phyloP scores from a whole-genome alignment of 768 basidiomycete genomes.

The Erythrobasidium yunnanense region DNA sequence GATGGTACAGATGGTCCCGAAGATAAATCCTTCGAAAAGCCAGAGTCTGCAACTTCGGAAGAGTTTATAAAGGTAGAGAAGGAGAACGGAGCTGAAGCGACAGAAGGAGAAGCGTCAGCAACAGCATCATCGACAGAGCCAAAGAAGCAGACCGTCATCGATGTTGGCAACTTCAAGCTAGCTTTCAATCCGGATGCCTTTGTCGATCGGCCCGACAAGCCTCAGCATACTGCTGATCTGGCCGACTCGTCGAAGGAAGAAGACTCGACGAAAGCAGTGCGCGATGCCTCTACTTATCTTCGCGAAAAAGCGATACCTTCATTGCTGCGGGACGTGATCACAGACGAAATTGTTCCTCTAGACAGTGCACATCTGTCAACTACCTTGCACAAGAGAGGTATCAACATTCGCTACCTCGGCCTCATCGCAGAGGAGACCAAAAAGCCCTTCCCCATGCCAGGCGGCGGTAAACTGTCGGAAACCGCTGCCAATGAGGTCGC shows the following conservation, averaged over 20 bases:
- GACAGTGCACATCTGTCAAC: conserved; percentile 43
- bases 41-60: conserved; percentile 30
- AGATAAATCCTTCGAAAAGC: conserved; percentile 25
- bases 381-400: conserved; percentile 43
- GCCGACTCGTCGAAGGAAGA: conserved; percentile 40
- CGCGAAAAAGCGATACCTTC: conserved; percentile 38
- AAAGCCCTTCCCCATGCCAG: not conserved
- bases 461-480: not conserved
- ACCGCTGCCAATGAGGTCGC: conserved; percentile 36
- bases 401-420: conserved; percentile 48
- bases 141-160: conserved; percentile 38
- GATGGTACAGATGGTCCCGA: conserved; percentile 30
- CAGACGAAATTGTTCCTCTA: conserved; percentile 39
- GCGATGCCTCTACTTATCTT: conserved; percentile 44
- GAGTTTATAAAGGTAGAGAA: conserved; percentile 36
- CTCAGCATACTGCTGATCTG: conserved; percentile 23
- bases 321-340: conserved; percentile 40
- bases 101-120: conserved; percentile 10
- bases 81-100: conserved; percentile 36
- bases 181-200: conserved; percentile 47
- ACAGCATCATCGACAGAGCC: conserved; percentile 29
- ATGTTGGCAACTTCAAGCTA: conserved; percentile 43
- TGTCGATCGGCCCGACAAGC: conserved; percentile 41
- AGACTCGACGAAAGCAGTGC: conserved; percentile 44
- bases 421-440: conserved; percentile 28